Evolutionary conservation across 371 early-diverging fungal genomes (phyloP).

Genomic region (Paraphysoderma sedebokerense): DNA sequence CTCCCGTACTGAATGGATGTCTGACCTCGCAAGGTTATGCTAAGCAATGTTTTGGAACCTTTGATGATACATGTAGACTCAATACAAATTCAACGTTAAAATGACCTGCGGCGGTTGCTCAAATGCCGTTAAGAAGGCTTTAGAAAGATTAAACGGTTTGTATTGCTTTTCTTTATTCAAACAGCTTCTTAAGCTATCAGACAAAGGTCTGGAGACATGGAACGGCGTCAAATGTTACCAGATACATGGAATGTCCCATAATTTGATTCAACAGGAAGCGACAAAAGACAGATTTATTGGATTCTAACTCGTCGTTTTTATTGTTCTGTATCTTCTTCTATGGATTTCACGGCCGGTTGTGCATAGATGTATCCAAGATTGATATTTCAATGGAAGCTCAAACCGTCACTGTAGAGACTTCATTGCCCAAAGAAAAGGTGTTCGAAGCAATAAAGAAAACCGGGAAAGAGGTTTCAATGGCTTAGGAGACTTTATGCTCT

Average conservation of each 20-base stretch:
- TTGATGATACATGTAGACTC: no score
- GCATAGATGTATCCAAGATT: conserved; percentile 25
- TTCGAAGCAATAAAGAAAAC: conserved; percentile 54
- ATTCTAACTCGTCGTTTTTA: no score
- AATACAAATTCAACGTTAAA: conserved; percentile 58
- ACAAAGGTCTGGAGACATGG: neutral
- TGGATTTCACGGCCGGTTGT: no score
- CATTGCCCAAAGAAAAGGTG: conserved; percentile 33
- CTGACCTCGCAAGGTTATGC: no score
- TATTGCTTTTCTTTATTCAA: neutral
- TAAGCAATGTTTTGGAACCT: no score
- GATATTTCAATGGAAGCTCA: conserved; percentile 53
- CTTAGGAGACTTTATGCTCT: no score
- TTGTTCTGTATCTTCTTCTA: no score
- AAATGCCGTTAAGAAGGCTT: conserved; percentile 52
- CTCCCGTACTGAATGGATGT: no score
- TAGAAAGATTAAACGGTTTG: conserved; percentile 34
- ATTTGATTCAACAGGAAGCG: no score
- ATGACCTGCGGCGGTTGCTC: conserved; percentile 74
- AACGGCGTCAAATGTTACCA: no score
- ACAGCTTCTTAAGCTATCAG: neutral
- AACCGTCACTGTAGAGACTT: conserved; percentile 37
- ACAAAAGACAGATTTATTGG: no score
- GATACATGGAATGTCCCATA: no score
- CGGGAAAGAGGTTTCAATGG: conserved; percentile 28